Evolutionary conservation across 306 rosid genomes (phyloP).

Genomic region (Dicorynia guianensis): DNA sequence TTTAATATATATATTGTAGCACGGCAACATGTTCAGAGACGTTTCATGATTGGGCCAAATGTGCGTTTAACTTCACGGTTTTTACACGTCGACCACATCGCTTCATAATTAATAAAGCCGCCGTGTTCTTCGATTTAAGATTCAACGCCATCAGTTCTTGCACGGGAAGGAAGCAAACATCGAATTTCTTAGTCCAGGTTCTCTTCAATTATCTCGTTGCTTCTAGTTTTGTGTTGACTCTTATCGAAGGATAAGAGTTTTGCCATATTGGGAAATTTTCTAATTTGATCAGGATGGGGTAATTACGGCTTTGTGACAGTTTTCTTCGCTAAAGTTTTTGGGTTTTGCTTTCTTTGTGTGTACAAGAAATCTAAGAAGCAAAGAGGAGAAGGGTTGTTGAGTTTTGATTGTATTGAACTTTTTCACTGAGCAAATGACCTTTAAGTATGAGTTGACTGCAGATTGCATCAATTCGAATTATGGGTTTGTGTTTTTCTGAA

Average conservation of each 20-base stretch:
- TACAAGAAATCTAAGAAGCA: not conserved
- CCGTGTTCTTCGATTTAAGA: not conserved
- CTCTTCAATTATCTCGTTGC: not conserved
- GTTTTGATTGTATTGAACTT: conserved; percentile 9
- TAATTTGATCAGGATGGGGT: conserved; percentile 23
- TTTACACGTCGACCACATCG: conserved; percentile 32
- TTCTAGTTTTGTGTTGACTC: not conserved
- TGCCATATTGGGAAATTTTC: conserved; percentile 21
- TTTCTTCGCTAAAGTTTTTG: not conserved
- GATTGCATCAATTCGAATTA: not conserved
- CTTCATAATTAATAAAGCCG: conserved; percentile 25
- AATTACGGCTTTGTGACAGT: not conserved
- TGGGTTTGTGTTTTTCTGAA: not conserved
- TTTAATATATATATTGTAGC: too few species aligned
- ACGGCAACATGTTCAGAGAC: too few species aligned
- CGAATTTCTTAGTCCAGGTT: conserved; percentile 32
- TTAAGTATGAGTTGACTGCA: not conserved
- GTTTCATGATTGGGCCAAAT: not conserved
- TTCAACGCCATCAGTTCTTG: conserved; percentile 10
- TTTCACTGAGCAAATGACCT: not conserved
- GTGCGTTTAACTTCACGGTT: not conserved
- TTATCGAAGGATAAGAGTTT: not conserved
- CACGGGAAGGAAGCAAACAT: conserved; percentile 32
- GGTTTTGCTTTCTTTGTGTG: not conserved
- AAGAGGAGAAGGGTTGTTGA: conserved; percentile 1